phyloP scores from a whole-genome alignment of 2,329 filamentous ascomycete genomes.

The Cladorrhinum sp. region DNA sequence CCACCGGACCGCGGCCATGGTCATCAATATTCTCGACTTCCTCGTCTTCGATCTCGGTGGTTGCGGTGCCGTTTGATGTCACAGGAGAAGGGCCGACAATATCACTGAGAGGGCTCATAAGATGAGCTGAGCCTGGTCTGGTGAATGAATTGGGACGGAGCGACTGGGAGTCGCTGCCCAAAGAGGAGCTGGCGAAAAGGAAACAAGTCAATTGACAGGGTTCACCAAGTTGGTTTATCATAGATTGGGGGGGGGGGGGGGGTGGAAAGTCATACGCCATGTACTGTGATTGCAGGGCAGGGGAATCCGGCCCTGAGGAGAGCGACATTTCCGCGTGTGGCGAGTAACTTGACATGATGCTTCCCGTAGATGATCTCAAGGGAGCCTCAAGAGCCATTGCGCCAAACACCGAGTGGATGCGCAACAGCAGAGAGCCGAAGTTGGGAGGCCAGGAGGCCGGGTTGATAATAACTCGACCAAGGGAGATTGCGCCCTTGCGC shows the following conservation, averaged over 20 bases:
- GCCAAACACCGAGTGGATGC: constrained; percentile 11
- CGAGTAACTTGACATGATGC: constrained; percentile 52
- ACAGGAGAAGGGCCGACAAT: constrained; percentile 79
- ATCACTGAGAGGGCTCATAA: constrained; percentile 62
- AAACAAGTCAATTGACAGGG: constrained; percentile 17
- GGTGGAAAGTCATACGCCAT: constrained; percentile 45
- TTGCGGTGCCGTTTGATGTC: constrained; percentile 79
- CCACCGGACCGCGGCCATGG: constrained; percentile 25
- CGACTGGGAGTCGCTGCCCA: constrained; percentile 44
- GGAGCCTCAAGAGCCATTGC: constrained; percentile 62
- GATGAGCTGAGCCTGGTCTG: constrained; percentile 46
- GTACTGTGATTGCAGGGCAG: constrained; percentile 47
- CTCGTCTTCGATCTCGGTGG: constrained; percentile 82
- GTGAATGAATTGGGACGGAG: constrained; percentile 52
- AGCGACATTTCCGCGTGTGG: constrained; percentile 54
- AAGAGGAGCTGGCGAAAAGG: constrained; percentile 38
- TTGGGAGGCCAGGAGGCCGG: neutral
- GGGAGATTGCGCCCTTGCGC: neutral
- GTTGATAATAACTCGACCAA: constrained; percentile 1
- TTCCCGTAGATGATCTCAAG: constrained; percentile 60
- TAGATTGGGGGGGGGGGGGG: neutral
- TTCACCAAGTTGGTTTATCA: neutral
- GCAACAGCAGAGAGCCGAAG: constrained; percentile 6
- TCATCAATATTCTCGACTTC: constrained; percentile 54
- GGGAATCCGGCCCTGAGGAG: constrained; percentile 49